Evolutionary conservation across 2,329 filamentous ascomycete species (phyloP).

Genomic region (Ceratocystis eucalypticola): DNA sequence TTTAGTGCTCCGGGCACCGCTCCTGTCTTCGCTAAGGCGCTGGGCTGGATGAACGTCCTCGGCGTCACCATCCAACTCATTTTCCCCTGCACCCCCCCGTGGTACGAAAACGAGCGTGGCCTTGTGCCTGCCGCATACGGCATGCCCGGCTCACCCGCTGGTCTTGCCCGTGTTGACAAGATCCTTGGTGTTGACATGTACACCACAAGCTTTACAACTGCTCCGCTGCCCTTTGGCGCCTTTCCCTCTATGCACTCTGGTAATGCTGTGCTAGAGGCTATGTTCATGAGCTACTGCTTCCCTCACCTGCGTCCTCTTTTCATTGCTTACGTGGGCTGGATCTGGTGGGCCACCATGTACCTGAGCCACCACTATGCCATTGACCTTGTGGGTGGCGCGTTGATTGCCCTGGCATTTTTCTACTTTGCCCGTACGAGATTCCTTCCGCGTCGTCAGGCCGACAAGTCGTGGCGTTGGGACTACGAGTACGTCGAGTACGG

Average conservation of each 20-base stretch:
- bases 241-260: constrained; percentile 89
- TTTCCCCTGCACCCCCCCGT: constrained; percentile 88
- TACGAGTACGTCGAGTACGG: constrained; percentile 88
- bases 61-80: constrained; percentile 79
- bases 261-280: constrained; percentile 73
- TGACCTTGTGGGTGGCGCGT: constrained; percentile 73
- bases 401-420: constrained; percentile 65
- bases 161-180: constrained; percentile 74
- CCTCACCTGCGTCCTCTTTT: constrained; percentile 69
- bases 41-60: constrained; percentile 83
- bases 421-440: constrained; percentile 70
- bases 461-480: constrained; percentile 84
- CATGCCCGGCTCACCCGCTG: constrained; percentile 78
- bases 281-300: constrained; percentile 90
- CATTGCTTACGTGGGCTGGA: constrained; percentile 74
- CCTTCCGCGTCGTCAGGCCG: constrained; percentile 66
- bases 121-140: constrained; percentile 84
- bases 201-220: constrained; percentile 80
- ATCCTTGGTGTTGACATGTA: constrained; percentile 88
- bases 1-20: constrained; percentile 77
- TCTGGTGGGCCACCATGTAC: constrained; percentile 99
- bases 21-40: constrained; percentile 71
- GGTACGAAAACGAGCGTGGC: constrained; percentile 92
- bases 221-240: constrained; percentile 83
- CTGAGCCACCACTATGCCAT: constrained; percentile 94